Conservation (phyloP, 2,329 filamentous ascomycete species). For the Exophiala calicioides region DNA sequence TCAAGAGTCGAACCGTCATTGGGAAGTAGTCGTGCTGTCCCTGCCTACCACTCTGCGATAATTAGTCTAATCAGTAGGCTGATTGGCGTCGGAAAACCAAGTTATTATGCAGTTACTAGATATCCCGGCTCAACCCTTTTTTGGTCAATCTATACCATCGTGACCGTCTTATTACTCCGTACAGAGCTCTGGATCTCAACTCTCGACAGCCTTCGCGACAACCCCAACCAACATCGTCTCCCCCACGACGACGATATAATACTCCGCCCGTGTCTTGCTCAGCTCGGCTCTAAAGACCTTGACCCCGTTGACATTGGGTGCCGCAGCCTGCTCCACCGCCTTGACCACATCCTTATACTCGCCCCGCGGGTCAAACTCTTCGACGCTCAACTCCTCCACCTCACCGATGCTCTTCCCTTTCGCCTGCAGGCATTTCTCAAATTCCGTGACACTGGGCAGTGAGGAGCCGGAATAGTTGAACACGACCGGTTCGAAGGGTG, state of each 20-base stretch:
- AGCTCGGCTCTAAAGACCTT: conserved; percentile 72
- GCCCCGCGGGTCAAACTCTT: conserved; percentile 71
- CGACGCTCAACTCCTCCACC: conserved; percentile 66
- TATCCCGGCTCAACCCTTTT: too few relatives aligned
- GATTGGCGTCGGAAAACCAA: too few relatives aligned
- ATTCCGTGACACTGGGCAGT: conserved; percentile 57
- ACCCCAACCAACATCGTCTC: conserved; percentile 70
- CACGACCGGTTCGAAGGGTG: conserved; percentile 77
- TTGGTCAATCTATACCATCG: too few relatives aligned
- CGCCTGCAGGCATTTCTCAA: conserved; percentile 66
- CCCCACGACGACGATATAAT: conserved; percentile 73
- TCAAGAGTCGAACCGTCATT: too few relatives aligned
- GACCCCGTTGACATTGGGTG: conserved; percentile 41
- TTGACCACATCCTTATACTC: conserved; percentile 70
- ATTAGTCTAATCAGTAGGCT: too few relatives aligned
- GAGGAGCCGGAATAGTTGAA: conserved; percentile 59
- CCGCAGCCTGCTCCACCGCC: conserved; percentile 33
- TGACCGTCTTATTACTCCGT: too few relatives aligned
- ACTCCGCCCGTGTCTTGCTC: conserved; percentile 59
- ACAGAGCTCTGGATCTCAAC: too few relatives aligned
- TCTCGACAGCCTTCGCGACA: conserved; percentile 77
- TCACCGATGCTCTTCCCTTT: conserved; percentile 44
- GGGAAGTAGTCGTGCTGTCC: too few relatives aligned
- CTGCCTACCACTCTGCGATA: too few relatives aligned
- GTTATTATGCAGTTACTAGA: too few relatives aligned